A percentile compares a stretch with the other conserved stretches of the same genome.
Evolutionary conservation across 2,329 filamentous ascomycete species (phyloP).

Genomic region (Fusarium mangiferae): DNA sequence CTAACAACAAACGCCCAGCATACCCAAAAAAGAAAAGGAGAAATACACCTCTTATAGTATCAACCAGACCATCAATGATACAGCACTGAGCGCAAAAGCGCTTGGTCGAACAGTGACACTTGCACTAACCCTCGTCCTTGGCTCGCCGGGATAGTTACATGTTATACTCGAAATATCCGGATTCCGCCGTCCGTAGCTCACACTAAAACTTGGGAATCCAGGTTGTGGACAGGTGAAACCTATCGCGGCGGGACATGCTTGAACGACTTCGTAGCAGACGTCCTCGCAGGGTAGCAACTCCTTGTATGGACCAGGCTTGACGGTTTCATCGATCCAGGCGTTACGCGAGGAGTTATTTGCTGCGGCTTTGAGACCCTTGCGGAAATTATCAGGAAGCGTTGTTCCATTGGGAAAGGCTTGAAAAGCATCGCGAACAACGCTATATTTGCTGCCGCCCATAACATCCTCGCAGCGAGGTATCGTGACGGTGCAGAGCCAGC

Average conservation of each 20-base stretch:
- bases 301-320: slow-evolving; percentile 90
- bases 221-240: slow-evolving; percentile 77
- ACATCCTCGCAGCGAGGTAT: slow-evolving; percentile 95
- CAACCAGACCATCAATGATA: slow-evolving; percentile 35
- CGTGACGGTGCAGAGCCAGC: slow-evolving; percentile 92
- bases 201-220: slow-evolving; percentile 47
- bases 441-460: slow-evolving; percentile 59
- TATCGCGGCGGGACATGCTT: slow-evolving; percentile 82
- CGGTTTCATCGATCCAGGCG: slow-evolving; percentile 73
- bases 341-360: slow-evolving; percentile 69
- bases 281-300: slow-evolving; percentile 91
- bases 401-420: slow-evolving; percentile 78
- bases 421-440: slow-evolving; percentile 73
- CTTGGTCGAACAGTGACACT: slow-evolving; percentile 27
- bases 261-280: slow-evolving; percentile 86
- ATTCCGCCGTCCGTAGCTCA: slow-evolving; percentile 50
- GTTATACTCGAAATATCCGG: slow-evolving; percentile 40
- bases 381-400: slow-evolving; percentile 53
- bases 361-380: slow-evolving; percentile 35
- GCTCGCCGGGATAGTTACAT: slow-evolving; percentile 54
- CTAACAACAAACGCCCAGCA: slow-evolving; percentile 19
- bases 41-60: slow-evolving; percentile 18
- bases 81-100: slow-evolving; percentile 18
- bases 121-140: slow-evolving; percentile 44
- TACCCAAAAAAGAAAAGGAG: slow-evolving; percentile 3